Conservation (phyloP, 2,329 filamentous ascomycete species). For the Aspergillus texensis region DNA sequence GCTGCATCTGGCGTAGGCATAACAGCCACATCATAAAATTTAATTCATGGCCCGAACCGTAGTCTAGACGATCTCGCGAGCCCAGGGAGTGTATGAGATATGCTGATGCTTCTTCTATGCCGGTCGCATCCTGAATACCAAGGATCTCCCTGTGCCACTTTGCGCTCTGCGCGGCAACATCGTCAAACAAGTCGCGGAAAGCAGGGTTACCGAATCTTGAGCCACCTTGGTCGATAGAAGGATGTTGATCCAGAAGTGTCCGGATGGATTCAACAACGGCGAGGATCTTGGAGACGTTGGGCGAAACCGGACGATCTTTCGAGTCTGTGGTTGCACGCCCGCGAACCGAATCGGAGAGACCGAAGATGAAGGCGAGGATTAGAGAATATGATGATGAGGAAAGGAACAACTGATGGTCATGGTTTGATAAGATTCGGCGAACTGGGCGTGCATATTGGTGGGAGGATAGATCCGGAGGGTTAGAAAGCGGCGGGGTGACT, state of each 20-base stretch:
- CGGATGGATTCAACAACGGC: conserved; percentile 71
- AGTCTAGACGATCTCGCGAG: conserved; percentile 85
- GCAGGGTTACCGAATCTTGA: conserved; percentile 94
- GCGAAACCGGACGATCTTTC: conserved; percentile 50
- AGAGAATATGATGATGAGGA: conserved; percentile 74
- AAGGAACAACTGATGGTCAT: conserved; percentile 81
- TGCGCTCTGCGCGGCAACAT: conserved; percentile 42
- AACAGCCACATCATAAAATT: conserved; percentile 97
- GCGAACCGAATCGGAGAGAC: conserved; percentile 79
- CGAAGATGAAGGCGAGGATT: conserved; percentile 82
- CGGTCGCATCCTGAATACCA: conserved; percentile 45
- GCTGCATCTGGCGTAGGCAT: conserved; percentile 79
- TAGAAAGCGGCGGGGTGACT: conserved; percentile 71
- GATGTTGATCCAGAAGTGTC: conserved; percentile 66
- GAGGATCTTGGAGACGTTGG: conserved; percentile 65
- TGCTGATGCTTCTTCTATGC: conserved; percentile 71
- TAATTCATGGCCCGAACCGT: conserved; percentile 94
- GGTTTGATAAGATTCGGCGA: conserved; percentile 76
- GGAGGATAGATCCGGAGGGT: conserved; percentile 63
- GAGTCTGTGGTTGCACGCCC: conserved; percentile 33
- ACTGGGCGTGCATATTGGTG: conserved; percentile 68
- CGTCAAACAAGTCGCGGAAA: conserved; percentile 77
- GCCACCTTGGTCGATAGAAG: conserved; percentile 81
- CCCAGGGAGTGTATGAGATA: conserved; percentile 87
- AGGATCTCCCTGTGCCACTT: conserved; percentile 47